phyloP scores from a whole-genome alignment of 2,329 filamentous ascomycete species.

The Xylaria hypoxylon region DNA sequence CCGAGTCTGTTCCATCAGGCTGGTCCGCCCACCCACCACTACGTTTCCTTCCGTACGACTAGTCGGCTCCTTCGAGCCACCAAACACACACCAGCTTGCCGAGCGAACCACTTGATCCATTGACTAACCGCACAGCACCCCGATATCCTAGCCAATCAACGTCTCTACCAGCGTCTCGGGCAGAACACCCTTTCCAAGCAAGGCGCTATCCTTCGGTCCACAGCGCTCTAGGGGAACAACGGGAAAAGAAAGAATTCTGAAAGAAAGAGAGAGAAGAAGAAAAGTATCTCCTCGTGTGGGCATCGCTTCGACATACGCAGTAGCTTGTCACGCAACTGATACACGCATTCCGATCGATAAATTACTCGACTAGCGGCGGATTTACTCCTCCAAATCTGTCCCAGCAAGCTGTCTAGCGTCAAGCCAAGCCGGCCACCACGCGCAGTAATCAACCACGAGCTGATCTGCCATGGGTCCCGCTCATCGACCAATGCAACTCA shows the following conservation, averaged over 20 bases:
- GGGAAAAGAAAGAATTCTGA: background rate
- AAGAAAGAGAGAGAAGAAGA: slow-evolving; percentile 6
- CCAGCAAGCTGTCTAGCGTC: slow-evolving; percentile 43
- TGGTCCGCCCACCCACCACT: slow-evolving; percentile 24
- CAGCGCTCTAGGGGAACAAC: slow-evolving; percentile 12
- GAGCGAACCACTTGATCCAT: slow-evolving; percentile 35
- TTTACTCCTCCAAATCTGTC: slow-evolving; percentile 41
- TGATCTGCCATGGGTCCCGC: slow-evolving; percentile 48
- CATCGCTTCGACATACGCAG: slow-evolving; percentile 28
- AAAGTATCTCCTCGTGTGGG: background rate
- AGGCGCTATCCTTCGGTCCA: slow-evolving; percentile 16
- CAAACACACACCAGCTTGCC: slow-evolving; percentile 29
- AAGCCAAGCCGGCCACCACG: slow-evolving; percentile 42
- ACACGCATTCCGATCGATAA: slow-evolving; percentile 27
- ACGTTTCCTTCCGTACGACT: slow-evolving; percentile 16
- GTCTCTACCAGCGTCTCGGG: slow-evolving; percentile 38
- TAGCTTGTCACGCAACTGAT: slow-evolving; percentile 17
- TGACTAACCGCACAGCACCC: slow-evolving; percentile 23
- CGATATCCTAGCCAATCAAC: slow-evolving; percentile 34
- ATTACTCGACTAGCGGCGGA: slow-evolving; percentile 44
- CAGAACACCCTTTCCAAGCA: slow-evolving; percentile 20
- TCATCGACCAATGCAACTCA: slow-evolving; percentile 44
- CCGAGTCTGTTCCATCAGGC: slow-evolving; percentile 13
- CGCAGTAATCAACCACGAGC: slow-evolving; percentile 43
- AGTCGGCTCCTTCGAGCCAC: slow-evolving; percentile 27